Percentiles rank a stretch among this genome's conserved stretches.
phyloP scores from a whole-genome alignment of 768 basidiomycete genomes.

The Imleria badia region DNA sequence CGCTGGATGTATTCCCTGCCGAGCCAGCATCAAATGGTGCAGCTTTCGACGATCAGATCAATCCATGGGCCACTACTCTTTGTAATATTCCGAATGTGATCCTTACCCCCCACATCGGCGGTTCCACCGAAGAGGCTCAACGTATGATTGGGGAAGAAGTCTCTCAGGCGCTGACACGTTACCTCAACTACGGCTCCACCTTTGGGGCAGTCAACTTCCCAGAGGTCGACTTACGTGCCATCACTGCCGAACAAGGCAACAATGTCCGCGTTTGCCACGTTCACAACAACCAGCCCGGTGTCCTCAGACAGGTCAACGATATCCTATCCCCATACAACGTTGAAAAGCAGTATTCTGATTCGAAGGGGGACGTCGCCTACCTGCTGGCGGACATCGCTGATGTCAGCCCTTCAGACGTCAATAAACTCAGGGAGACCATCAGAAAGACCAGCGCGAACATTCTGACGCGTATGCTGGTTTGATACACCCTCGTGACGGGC shows the following conservation, averaged over 20 bases:
- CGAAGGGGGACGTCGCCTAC: conserved; percentile 90
- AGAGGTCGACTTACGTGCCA: conserved; percentile 93
- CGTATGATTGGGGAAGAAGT: conserved; percentile 97
- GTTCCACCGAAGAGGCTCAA: conserved; percentile 98
- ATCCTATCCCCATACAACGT: conserved; percentile 94
- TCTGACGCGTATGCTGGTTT: conserved; percentile 81
- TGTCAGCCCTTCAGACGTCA: conserved; percentile 79
- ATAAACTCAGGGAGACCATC: conserved; percentile 75
- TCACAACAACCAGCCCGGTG: conserved; percentile 94
- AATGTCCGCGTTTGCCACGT: conserved; percentile 92
- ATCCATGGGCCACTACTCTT: conserved; percentile 77
- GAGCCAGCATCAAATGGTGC: conserved; percentile 93
- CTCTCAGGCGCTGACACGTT: conserved; percentile 76
- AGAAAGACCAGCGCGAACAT: conserved; percentile 82
- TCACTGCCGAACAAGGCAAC: conserved; percentile 76
- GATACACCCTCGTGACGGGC: conserved; percentile 11
- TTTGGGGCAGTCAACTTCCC: conserved; percentile 98
- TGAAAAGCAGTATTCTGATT: conserved; percentile 99
- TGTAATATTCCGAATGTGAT: conserved; percentile 85
- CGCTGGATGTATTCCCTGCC: conserved; percentile 91
- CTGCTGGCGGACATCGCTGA: conserved; percentile 96
- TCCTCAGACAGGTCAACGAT: conserved; percentile 93
- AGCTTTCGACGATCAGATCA: conserved; percentile 85
- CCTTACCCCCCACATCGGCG: conserved; percentile 97
- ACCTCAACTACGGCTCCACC: conserved; percentile 90